These are phyloP conservation scores for Prunus salicina DNA, from an alignment of 306 rosid species.

Conservation along the genomic window DNA sequence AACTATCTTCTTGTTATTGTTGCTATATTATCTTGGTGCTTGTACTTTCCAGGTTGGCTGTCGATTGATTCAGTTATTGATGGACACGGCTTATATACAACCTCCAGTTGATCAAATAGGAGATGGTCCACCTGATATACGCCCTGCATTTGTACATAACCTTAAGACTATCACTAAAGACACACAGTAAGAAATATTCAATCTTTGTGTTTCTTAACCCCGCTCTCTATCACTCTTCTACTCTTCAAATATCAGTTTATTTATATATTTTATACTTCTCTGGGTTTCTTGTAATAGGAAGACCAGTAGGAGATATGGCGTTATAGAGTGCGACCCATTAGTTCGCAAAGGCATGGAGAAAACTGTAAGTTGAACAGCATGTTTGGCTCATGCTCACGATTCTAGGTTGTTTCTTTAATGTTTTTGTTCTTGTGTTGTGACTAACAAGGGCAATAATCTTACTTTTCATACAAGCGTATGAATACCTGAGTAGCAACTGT, in stretches of 20 bases:
- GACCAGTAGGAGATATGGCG: constrained; percentile 74
- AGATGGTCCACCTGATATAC: constrained; percentile 75
- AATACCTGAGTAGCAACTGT: constrained; percentile 20
- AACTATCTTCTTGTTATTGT: constrained; percentile 5
- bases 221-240: neutral
- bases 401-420: neutral
- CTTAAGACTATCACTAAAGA: constrained; percentile 51
- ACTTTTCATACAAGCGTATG: neutral
- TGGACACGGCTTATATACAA: constrained; percentile 86
- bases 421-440: neutral
- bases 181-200: constrained; percentile 52
- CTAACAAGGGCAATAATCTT: neutral
- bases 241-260: neutral
- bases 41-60: constrained; percentile 68
- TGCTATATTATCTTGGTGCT: constrained; percentile 21
- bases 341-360: constrained; percentile 76
- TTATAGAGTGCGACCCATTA: constrained; percentile 80
- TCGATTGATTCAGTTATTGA: constrained; percentile 65
- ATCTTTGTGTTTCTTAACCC: neutral
- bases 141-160: constrained; percentile 79
- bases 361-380: constrained; percentile 55
- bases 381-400: neutral
- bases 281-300: constrained; percentile 48
- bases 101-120: constrained; percentile 70
- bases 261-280: neutral